Evolutionary conservation across 2,329 filamentous ascomycete species (phyloP), one percentile per base, ranked within the genome.

Genomic region (Cordyceps farinosa): DNA sequence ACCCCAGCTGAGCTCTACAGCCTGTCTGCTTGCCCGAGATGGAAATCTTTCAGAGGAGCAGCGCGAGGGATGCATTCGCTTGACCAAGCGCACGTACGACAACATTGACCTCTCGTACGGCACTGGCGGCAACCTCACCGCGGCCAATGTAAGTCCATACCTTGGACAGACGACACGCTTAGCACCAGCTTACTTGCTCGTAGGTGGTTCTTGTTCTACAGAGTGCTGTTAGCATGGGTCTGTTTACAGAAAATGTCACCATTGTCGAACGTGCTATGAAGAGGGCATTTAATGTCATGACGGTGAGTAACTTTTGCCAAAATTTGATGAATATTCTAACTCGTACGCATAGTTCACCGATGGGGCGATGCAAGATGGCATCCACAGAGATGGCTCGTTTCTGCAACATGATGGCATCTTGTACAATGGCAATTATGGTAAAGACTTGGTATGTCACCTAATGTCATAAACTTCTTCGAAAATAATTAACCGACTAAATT

Each of bases 401-500:
- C 62, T 70, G 2, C 68, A 70, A 52, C 68, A 70, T 13, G n/a
- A 61, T 3, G 68, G 68, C 15, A 56, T 70, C 29, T 38, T 70
- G 36, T 70, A 70, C 52, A 70, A 69, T 44, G 68, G 68, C 34
- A 70, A 70, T 59, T 70, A 70, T 36, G 68, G 67, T 15, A 70
- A 70, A 40, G 68, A 70, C 38, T 45, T 69, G 60, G 68, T 69
- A 47, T 15, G 63, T 42, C 3, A n/a, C 34, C 40, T 5, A 7
- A 6, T 29, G 5, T 55, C n/a, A 1, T 3, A 9, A 27, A 7
- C 11, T 11, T 34, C 2, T 8, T n/a, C 2, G 4, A 5, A 36
- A 7, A 22, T 1, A 30, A 11, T 17, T 30, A 17, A 3, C 5
- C 1, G 4, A 27, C 47, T 61, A 29, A 53, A 8, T 45, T 3